A percentile compares a stretch with the other conserved stretches of the same genome.
Evolutionary conservation across 805 yeast genomes (phyloP).

Genomic region (Grigorovia yakushimaensis): DNA sequence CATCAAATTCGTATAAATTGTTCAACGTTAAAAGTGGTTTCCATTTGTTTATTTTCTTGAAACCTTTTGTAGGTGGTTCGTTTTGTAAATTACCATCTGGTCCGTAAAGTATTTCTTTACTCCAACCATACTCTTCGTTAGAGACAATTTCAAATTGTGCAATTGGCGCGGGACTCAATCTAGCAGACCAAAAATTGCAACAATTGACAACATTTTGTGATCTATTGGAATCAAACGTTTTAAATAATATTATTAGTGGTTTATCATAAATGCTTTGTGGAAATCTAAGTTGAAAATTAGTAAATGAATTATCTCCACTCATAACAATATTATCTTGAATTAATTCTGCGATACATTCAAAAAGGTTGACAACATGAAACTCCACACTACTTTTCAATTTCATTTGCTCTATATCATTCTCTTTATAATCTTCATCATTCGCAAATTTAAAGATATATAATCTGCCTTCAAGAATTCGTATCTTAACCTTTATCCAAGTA

Average conservation of each 20-base stretch:
- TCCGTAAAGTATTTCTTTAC: conserved; percentile 14
- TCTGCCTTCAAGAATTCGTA: conserved; percentile 22
- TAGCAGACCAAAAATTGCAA: conserved; percentile 85
- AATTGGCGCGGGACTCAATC: conserved; percentile 69
- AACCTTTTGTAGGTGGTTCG: not conserved
- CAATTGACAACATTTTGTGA: conserved; percentile 65
- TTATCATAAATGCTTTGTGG: conserved; percentile 13
- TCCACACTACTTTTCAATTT: conserved; percentile 1
- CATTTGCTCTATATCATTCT: conserved; percentile 6
- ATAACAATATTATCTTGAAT: conserved; percentile 24
- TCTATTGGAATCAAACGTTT: conserved; percentile 54
- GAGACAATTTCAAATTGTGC: conserved; percentile 62
- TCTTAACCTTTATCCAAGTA: conserved; percentile 15
- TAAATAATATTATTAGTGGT: conserved; percentile 43
- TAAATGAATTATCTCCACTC: conserved; percentile 3
- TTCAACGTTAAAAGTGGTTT: conserved; percentile 17
- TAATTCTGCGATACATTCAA: conserved; percentile 20
- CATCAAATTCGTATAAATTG: conserved; percentile 15
- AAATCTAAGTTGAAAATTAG: conserved; percentile 19
- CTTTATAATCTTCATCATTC: not conserved
- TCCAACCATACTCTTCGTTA: conserved; percentile 76
- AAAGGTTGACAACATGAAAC: conserved; percentile 17
- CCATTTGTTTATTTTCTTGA: conserved; percentile 10
- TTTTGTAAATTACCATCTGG: not conserved
- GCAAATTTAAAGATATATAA: conserved; percentile 13